Conservation (phyloP, 1,284 basidiomycete genomes). For the Anthracocystis panici-leucophaei region DNA sequence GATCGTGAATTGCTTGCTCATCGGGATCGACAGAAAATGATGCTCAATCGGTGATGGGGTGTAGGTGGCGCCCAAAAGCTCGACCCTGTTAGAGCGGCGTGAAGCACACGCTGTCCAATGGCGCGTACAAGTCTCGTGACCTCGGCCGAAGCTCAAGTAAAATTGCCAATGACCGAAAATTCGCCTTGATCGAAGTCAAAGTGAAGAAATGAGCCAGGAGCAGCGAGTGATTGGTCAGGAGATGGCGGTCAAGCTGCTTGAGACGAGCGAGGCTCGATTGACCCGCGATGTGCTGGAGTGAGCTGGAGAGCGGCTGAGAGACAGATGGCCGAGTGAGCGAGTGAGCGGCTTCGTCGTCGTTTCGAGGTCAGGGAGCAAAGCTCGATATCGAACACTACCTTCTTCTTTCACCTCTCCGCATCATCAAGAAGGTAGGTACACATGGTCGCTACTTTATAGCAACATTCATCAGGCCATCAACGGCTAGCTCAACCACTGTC, state of each 20-base stretch:
- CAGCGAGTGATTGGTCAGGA: not conserved
- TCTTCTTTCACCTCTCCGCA: slow-evolving; percentile 53
- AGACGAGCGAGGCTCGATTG: not conserved
- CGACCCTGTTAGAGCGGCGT: not conserved
- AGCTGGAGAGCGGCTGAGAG: not conserved
- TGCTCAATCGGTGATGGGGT: slow-evolving; percentile 7
- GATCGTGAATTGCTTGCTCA: too few species aligned
- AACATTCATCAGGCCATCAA: slow-evolving; percentile 7
- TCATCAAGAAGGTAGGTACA: slow-evolving; percentile 58
- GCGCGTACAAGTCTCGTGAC: slow-evolving; percentile 15
- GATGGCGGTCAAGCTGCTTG: not conserved
- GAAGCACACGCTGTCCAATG: not conserved
- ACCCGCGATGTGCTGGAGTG: not conserved
- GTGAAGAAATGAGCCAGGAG: not conserved
- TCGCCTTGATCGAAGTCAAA: not conserved
- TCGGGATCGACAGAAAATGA: too few species aligned
- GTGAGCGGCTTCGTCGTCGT: slow-evolving; percentile 12
- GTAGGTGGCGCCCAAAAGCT: too few species aligned
- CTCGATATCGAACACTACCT: slow-evolving; percentile 25
- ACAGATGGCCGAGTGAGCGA: slow-evolving; percentile 1
- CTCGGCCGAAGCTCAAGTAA: slow-evolving; percentile 17
- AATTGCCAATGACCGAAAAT: not conserved
- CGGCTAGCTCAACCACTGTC: not conserved
- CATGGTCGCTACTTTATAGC: slow-evolving; percentile 25
- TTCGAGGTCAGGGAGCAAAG: slow-evolving; percentile 23